Base-by-base conservation (phyloP, 345 rosid species). In the Camelina hispida region DNA sequence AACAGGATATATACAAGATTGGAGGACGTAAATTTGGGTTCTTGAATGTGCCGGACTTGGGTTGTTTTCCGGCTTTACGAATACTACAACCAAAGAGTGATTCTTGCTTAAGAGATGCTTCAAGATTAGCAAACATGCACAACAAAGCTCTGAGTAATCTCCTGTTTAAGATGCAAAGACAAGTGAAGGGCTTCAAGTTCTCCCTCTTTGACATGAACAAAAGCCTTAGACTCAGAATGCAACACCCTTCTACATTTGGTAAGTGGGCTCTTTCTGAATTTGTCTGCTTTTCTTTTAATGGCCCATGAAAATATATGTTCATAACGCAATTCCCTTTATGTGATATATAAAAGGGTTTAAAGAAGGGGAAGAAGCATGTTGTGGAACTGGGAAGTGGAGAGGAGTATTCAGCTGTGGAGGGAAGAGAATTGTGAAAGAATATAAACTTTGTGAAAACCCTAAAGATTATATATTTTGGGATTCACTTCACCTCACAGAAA, bases 391-490 rank as follows among this genome's bases (percentile, higher is more conserved):
- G 52, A 40, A 38, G 48, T 86, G 32, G 69, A 71, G 90, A 79
- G 97, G 97, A 75, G 84, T 83, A 6, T 79, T 65, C n/a, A 91
- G 94, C 81, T 89, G 97, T 66, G 96, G 98, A 67, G 94, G 94
- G 47, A 87, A 79, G n/a, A n/a, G 89, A 76, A 28, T 68, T 14
- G 87, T 83, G 61, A 84, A 83, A 83, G 80, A 87, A 75, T 88
- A 77, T 60, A 70, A 86, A 65, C 62, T 91, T 15, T 91, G 98
- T 70, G 71, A 80, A 17, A 81, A 83, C 20, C 97, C 97, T 10
- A 78, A 80, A 18, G 78, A 84, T 14, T 78, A 82, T 67, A 55
- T 88, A 13, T 89, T 87, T 53, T 93, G 95, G 88, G 96, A 93
- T 73, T 86, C 93, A 17, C 20, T 75, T 52, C 98, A 93, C 81